phyloP scores from a whole-genome alignment of 345 rosid species.

The Melaleuca quinquenervia region DNA sequence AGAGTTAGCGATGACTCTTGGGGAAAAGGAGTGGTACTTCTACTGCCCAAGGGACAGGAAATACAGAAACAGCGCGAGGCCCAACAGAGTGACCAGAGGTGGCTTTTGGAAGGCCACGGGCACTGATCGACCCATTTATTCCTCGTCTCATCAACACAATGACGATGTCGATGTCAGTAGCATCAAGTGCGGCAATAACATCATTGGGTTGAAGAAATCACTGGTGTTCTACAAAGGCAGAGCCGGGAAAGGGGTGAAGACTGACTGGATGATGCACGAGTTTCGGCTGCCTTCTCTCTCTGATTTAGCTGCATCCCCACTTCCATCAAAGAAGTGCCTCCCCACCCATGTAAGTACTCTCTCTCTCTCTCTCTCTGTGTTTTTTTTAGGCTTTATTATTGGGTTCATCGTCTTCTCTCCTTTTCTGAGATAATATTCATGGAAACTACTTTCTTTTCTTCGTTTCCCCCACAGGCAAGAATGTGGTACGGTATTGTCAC shows the following conservation, averaged over 20 bases:
- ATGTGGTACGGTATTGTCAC: background rate
- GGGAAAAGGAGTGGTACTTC: slow-evolving; percentile 92
- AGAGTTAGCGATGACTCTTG: slow-evolving; percentile 53
- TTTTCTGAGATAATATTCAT: background rate
- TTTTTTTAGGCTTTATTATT: background rate
- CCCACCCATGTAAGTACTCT: slow-evolving; percentile 43
- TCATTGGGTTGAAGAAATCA: slow-evolving; percentile 89
- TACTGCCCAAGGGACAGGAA: slow-evolving; percentile 87
- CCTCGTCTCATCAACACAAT: slow-evolving; percentile 33
- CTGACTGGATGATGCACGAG: slow-evolving; percentile 99
- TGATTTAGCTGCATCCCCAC: slow-evolving; percentile 27
- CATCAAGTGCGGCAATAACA: slow-evolving; percentile 12
- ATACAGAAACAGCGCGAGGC: slow-evolving; percentile 81
- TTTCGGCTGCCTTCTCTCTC: slow-evolving; percentile 69
- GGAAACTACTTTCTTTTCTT: background rate
- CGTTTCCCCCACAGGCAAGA: background rate
- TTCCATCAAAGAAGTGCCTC: slow-evolving; percentile 34
- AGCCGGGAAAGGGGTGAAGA: slow-evolving; percentile 86
- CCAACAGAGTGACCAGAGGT: slow-evolving; percentile 75
- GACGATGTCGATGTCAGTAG: background rate
- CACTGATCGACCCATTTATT: slow-evolving; percentile 82
- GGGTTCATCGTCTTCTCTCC: background rate
- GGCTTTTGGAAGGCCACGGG: slow-evolving; percentile 98
- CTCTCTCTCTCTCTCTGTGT: too few species aligned
- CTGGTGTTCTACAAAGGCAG: slow-evolving; percentile 84